Conservation (phyloP, 2,329 filamentous ascomycete species). For the Neocucurbitaria cava region DNA sequence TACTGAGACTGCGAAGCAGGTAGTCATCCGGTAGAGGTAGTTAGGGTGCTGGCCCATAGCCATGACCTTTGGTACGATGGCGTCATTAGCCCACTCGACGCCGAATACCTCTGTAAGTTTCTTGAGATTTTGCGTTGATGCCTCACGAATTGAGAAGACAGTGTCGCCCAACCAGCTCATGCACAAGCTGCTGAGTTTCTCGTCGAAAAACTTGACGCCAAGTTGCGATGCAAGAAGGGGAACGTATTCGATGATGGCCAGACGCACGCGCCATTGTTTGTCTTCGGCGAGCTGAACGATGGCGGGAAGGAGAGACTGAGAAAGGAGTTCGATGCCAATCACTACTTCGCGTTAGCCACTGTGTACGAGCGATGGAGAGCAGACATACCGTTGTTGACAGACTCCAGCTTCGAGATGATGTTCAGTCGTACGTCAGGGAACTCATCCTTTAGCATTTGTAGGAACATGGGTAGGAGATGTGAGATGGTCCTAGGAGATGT, state of each 20-base stretch:
- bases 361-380: background rate
- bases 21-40: conserved; percentile 99
- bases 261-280: conserved; percentile 97
- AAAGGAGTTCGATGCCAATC: conserved; percentile 96
- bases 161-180: conserved; percentile 99
- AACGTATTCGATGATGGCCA: conserved; percentile 99
- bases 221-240: conserved; percentile 94
- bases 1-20: conserved; percentile 98
- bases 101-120: conserved; percentile 99
- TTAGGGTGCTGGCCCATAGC: conserved; percentile 98
- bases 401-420: conserved; percentile 99
- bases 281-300: conserved; percentile 98
- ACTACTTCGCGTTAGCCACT: conserved; percentile 60
- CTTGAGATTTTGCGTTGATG: conserved; percentile 95
- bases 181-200: conserved; percentile 92
- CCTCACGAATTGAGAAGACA: conserved; percentile 97
- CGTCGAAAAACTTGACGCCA: conserved; percentile 96
- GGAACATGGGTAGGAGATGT: conserved; percentile 96
- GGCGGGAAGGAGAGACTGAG: conserved; percentile 93
- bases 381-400: conserved; percentile 86
- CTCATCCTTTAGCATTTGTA: conserved; percentile 99
- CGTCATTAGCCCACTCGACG: conserved; percentile 94
- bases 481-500: conserved; percentile 76
- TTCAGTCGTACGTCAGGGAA: conserved; percentile 97
- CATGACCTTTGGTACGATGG: conserved; percentile 98